These are phyloP conservation scores for Rossbeevera mucosa DNA, from an alignment of 768 basidiomycete genomes.

Conservation along the genomic window DNA sequence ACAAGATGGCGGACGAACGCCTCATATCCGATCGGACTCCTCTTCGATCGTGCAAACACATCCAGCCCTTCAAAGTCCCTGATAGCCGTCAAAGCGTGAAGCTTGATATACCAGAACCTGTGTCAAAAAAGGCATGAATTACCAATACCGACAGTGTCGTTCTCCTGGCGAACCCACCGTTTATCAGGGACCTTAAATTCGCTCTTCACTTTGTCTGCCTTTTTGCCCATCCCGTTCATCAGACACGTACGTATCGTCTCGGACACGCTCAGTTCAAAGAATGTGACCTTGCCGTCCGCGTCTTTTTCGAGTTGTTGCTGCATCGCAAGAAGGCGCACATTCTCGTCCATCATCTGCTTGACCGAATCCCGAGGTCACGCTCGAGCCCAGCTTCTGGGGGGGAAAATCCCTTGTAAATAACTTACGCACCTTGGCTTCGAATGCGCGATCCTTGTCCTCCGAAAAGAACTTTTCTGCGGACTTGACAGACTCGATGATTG, in stretches of 20 bases:
- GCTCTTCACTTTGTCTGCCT: conserved; percentile 80
- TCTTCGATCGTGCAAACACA: conserved; percentile 76
- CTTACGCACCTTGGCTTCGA: conserved; percentile 78
- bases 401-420: no score
- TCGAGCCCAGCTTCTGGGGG: neutral
- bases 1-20: conserved; percentile 79
- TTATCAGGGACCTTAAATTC: conserved; percentile 97
- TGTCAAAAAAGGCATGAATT: neutral
- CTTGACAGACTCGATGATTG: conserved; percentile 68
- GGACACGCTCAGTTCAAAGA: conserved; percentile 82
- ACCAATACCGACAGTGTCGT: neutral
- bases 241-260: conserved; percentile 81
- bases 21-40: conserved; percentile 95
- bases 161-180: conserved; percentile 46
- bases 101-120: conserved; percentile 93
- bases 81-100: conserved; percentile 73
- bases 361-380: neutral
- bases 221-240: conserved; percentile 74
- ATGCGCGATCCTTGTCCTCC: conserved; percentile 86
- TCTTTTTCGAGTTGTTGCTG: conserved; percentile 92
- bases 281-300: conserved; percentile 65
- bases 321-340: conserved; percentile 60
- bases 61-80: conserved; percentile 87
- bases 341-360: conserved; percentile 87
- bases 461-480: conserved; percentile 89